Conservation (phyloP, 768 basidiomycete species). For the Lactarius pseudohatsudake region DNA sequence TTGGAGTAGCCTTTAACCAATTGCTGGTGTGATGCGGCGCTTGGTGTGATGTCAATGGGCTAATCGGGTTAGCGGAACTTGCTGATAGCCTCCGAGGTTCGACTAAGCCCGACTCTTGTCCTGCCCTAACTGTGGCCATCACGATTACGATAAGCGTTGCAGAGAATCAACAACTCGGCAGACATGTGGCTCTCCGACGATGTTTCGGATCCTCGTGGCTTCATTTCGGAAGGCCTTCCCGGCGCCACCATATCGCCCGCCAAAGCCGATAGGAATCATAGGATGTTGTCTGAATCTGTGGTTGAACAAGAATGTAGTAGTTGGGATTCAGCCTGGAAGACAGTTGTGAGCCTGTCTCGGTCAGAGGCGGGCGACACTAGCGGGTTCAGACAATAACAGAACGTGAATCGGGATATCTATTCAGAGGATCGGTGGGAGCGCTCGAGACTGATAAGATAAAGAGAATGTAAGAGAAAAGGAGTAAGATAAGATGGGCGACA, state of each 20-base stretch:
- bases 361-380: no score
- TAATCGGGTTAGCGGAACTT: neutral
- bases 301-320: no score
- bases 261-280: no score
- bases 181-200: neutral
- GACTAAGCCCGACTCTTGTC: neutral
- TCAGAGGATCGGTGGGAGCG: no score
- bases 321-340: no score
- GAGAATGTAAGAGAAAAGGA: no score
- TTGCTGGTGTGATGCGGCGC: neutral
- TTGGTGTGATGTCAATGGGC: neutral
- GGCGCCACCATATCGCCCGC: neutral
- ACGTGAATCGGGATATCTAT: no score
- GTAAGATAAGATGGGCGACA: no score
- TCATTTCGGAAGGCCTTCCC: slow-evolving; percentile 1
- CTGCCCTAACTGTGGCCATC: neutral
- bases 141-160: neutral
- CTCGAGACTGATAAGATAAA: no score
- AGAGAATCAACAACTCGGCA: neutral
- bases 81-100: neutral
- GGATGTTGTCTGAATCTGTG: no score
- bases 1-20: neutral
- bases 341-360: no score
- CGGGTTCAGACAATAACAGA: no score
- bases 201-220: neutral